A percentile compares a stretch with the other conserved stretches of the same genome.
Conservation (phyloP, 108 stramenopile species). For the Skeletonema costatum region DNA sequence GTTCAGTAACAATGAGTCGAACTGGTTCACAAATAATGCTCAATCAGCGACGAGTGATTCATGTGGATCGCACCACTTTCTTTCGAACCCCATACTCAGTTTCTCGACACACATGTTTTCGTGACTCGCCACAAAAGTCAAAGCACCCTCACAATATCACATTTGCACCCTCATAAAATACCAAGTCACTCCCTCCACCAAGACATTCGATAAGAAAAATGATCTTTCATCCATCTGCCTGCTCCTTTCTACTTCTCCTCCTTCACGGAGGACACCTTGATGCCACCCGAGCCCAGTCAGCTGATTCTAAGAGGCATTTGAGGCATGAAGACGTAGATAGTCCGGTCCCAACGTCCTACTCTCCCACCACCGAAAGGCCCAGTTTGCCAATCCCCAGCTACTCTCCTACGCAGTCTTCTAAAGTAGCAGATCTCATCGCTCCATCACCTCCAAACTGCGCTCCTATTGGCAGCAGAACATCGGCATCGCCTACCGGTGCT, state of each 20-base stretch:
- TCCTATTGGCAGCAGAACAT: slow-evolving; percentile 8
- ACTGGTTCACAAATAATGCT: background rate
- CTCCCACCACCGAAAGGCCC: background rate
- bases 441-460: slow-evolving; percentile 1
- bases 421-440: background rate
- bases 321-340: background rate
- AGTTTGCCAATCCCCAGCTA: slow-evolving; percentile 1
- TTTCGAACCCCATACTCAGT: background rate
- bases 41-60: background rate
- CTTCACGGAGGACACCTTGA: background rate
- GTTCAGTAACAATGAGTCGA: background rate
- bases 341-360: background rate
- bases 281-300: background rate
- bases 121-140: background rate
- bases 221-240: background rate
- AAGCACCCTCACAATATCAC: background rate
- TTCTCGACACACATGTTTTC: slow-evolving; percentile 1
- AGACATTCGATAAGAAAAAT: background rate
- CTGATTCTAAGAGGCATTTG: background rate
- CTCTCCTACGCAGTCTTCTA: background rate
- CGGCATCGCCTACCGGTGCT: background rate
- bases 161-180: background rate
- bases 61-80: background rate
- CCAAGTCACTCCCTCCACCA: background rate
- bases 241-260: background rate